Evolutionary conservation across 2,329 filamentous ascomycete species (phyloP), one percentile per base, ranked within the genome.

Genomic region (Arthrobotrys musiformis): DNA sequence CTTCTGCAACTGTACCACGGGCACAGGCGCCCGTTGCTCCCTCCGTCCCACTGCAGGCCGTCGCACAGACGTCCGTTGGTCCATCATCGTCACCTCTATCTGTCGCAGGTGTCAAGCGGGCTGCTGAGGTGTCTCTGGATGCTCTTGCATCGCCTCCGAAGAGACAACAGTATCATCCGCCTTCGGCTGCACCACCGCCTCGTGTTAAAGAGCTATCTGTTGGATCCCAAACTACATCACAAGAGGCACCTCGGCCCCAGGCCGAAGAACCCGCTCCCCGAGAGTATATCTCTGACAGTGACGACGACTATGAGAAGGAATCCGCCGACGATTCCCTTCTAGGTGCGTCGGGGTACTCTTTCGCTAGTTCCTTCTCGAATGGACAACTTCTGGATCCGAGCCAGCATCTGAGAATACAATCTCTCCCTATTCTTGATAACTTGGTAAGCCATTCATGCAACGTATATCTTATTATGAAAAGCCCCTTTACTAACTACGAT

Each of bases 381-480:
- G 64, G 70, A 33, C 54, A 75, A 50, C 44, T 81, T 40, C 79
- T 80, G 54, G 80, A 81, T 35, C 83, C 83, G 4, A 85, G 82
- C 72, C 83, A 84, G 81, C 84, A 84, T 67, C 81, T 89, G 78
- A 88, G 88, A 80, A 86, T 89, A 19, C 86, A 90, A 79, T 89
- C 88, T 81, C 81, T 90, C 33, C 86, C 88, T 8, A 88, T 90
- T 33, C 82, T 90, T 22, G 88, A 90, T 76, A 90, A 89, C 78
- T 81, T 90, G 81, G 88, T 89, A 83, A 80, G 86, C 82, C 15
- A 48, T 3, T 22, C 7, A 42, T 26, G 24, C 30, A 4, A 1
- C 28, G n/a, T 28, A 9, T 40, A 24, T 22, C 54, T 6, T 35
- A n/a, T n/a, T n/a, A n/a, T n/a, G n/a, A 19, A 19, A 35, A 42